Evolutionary conservation across 257 asterid species (phyloP).

Genomic region (Salvia miltiorrhiza): DNA sequence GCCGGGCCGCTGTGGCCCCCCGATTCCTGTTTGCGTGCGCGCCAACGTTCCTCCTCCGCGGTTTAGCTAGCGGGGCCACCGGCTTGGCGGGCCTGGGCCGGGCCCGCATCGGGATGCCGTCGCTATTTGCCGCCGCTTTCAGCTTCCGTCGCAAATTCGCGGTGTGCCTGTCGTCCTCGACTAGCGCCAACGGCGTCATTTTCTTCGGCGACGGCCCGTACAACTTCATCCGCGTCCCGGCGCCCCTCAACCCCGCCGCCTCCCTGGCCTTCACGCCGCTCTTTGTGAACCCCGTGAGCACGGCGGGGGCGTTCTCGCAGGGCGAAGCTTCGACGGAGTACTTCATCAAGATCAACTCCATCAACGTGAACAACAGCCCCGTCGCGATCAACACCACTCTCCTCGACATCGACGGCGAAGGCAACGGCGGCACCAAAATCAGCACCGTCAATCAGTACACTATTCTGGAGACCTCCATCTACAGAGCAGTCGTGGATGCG

Average conservation of each 20-base stretch:
- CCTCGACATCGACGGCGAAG: slow-evolving; percentile 38
- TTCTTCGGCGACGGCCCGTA: slow-evolving; percentile 66
- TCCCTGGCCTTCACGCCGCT: slow-evolving; percentile 48
- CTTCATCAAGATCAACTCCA: slow-evolving; percentile 46
- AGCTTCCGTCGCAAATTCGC: slow-evolving; percentile 58
- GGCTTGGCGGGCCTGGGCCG: slow-evolving; percentile 64
- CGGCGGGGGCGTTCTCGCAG: slow-evolving; percentile 26
- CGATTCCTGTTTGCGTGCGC: slow-evolving; percentile 47
- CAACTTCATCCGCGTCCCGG: slow-evolving; percentile 32
- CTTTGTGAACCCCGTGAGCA: slow-evolving; percentile 54
- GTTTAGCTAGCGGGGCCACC: slow-evolving; percentile 40
- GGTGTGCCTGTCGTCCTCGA: slow-evolving; percentile 38
- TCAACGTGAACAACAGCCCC: slow-evolving; percentile 30
- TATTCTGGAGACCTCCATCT: slow-evolving; percentile 44
- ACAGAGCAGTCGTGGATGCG: slow-evolving; percentile 34
- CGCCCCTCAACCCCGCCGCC: slow-evolving; percentile 16
- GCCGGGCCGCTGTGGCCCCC: slow-evolving; percentile 27
- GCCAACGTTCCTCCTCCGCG: slow-evolving; percentile 33
- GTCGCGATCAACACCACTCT: slow-evolving; percentile 38
- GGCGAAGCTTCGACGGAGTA: slow-evolving; percentile 65
- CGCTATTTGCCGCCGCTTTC: slow-evolving; percentile 43
- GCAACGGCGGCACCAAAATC: slow-evolving; percentile 64
- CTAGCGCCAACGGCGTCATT: slow-evolving; percentile 37
- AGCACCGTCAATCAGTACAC: slow-evolving; percentile 64
- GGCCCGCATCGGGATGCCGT: slow-evolving; percentile 44